Conservation (phyloP, 164 flowering plant species). For the Malania oleifera region DNA sequence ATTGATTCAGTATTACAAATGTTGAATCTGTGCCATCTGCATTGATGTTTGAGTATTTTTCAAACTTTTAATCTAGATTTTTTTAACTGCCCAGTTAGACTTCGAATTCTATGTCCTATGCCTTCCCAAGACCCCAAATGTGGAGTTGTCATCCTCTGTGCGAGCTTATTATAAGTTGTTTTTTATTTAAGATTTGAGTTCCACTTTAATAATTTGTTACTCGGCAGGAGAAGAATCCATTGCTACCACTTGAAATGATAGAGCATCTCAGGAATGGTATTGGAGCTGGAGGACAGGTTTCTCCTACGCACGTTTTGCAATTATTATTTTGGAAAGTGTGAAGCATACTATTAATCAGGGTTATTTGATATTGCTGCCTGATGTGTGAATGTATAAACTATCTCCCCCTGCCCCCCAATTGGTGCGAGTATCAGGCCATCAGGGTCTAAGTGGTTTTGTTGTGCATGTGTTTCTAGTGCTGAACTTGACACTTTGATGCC, state of each 20-base stretch:
- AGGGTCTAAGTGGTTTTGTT: neutral
- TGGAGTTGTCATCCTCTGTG: too few species aligned
- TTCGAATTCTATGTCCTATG: conserved; percentile 9
- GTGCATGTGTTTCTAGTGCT: neutral
- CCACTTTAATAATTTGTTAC: conserved; percentile 6
- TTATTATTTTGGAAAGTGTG: neutral
- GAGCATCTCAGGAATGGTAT: conserved; percentile 67
- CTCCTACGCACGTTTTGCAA: neutral
- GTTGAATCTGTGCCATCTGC: neutral
- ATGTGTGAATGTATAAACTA: neutral
- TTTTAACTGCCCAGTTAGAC: neutral
- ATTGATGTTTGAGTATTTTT: neutral
- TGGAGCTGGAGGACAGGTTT: conserved; percentile 87
- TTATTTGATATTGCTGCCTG: neutral
- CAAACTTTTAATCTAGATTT: too few species aligned
- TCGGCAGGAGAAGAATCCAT: conserved; percentile 51
- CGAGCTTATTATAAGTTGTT: too few species aligned
- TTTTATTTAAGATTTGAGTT: neutral
- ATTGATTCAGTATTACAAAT: neutral
- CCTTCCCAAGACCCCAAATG: too few species aligned
- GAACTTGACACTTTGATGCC: neutral
- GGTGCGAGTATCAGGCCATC: neutral
- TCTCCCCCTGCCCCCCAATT: neutral
- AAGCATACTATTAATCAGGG: neutral
- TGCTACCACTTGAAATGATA: conserved; percentile 77